phyloP scores from a whole-genome alignment of 352 stramenopile species.

The Globisporangium irregulare region DNA sequence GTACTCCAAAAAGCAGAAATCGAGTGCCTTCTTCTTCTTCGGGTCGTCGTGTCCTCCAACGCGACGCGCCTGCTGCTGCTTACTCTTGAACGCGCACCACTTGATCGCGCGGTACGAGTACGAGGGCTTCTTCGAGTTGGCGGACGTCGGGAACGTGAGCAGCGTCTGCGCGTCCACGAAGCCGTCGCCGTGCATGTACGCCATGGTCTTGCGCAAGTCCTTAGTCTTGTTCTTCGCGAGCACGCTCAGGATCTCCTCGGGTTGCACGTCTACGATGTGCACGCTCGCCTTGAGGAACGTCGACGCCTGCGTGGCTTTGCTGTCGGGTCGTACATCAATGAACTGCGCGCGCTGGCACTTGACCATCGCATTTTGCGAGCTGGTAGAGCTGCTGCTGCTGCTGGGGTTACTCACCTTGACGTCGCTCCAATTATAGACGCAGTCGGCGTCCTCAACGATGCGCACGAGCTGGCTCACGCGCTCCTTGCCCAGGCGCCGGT shows the following conservation, averaged over 20 bases:
- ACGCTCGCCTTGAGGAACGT: slow-evolving; percentile 63
- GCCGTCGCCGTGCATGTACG: slow-evolving; percentile 45
- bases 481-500: slow-evolving; percentile 75
- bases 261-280: slow-evolving; percentile 53
- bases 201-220: slow-evolving; percentile 49
- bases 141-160: slow-evolving; percentile 60
- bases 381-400: neutral
- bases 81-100: slow-evolving; percentile 43
- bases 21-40: slow-evolving; percentile 25
- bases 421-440: slow-evolving; percentile 65
- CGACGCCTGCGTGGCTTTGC: slow-evolving; percentile 34
- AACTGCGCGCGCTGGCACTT: slow-evolving; percentile 52
- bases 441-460: slow-evolving; percentile 78
- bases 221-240: slow-evolving; percentile 55
- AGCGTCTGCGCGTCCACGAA: slow-evolving; percentile 31
- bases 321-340: slow-evolving; percentile 49
- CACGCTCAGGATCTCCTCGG: slow-evolving; percentile 60
- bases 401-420: slow-evolving; percentile 17
- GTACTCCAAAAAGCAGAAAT: slow-evolving; percentile 80
- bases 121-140: slow-evolving; percentile 35
- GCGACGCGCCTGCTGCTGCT: neutral
- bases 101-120: slow-evolving; percentile 68
- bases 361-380: slow-evolving; percentile 15
- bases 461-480: slow-evolving; percentile 68
- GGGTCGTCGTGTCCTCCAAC: neutral